Evolutionary conservation across 2,329 filamentous ascomycete species (phyloP), one percentile per base, ranked within the genome.

Genomic region (Podosphaera fusca): DNA sequence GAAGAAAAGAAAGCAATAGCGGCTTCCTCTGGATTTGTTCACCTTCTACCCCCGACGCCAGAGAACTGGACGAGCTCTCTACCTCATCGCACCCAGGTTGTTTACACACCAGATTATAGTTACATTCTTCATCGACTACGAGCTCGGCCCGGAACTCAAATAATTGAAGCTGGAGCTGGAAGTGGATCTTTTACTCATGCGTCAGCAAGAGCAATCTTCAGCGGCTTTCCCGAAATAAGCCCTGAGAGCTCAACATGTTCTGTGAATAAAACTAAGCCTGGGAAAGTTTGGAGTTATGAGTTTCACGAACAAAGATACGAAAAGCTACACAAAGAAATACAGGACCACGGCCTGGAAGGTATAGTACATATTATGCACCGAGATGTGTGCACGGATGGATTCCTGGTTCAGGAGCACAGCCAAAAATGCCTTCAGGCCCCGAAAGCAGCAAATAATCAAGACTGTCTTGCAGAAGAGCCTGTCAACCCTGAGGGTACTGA

Each of bases 141-240:
- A 36, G 85, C 83, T 4, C 73, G 84, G 29, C 86, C 86, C 0
- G 86, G 87, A 4, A 77, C 79, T 51, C 76, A 75, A 29, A 72
- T 92, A 40, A 88, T 92, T 57, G 86, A 92, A 68, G 86, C 86
- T 2, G 86, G 86, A 36, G 82, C 85, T 1, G 86, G 86, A 5
- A 89, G 85, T 66, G 86, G 86, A 6, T 88, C 84, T 64, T 92
- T 92, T 64, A 89, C 85, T 0, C 86, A 92, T 66, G 86, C 86
- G 2, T 79, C 85, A 0, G 81, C 78, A 3, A 75, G 86, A 58
- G 84, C 85, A 1, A 80, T 89, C 14, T 92, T 85, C 69, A 84
- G 79, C 63, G 85, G 84, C 7, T 81, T 82, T 62, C 77, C 80
- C 0, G 69, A 69, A 8, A 50, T 9, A n/a, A 56, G 30, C n/a